Percentiles rank a stretch among this genome's conserved stretches.
These are phyloP conservation scores for Fusarium palustre DNA, from an alignment of 2,329 filamentous ascomycete species.

Conservation along the genomic window DNA sequence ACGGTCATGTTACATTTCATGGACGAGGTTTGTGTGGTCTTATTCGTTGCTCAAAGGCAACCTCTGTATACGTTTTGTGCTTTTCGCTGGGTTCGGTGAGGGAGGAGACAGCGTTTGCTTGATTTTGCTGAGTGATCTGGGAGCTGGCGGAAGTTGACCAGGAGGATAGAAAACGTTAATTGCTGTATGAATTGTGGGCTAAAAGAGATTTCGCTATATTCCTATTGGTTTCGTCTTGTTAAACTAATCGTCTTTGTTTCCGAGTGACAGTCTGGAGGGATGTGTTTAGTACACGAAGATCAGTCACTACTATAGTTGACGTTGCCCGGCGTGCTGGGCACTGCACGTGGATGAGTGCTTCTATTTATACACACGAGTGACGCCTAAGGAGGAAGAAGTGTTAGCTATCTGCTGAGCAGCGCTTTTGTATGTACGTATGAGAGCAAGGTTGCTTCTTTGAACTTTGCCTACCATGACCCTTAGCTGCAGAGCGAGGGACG, in stretches of 20 bases:
- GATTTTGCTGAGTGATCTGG: constrained; percentile 16
- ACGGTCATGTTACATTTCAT: constrained; percentile 33
- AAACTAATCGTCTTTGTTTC: background rate
- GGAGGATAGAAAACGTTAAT: constrained; percentile 33
- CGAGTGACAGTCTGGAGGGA: background rate
- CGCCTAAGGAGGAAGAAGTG: no score
- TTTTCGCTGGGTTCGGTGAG: constrained; percentile 18
- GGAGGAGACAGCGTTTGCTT: constrained; percentile 26
- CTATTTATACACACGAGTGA: background rate
- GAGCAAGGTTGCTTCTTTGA: no score
- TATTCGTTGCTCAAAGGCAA: constrained; percentile 35
- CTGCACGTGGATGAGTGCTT: background rate
- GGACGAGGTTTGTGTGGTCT: constrained; percentile 34
- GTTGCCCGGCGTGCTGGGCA: background rate
- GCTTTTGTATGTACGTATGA: no score
- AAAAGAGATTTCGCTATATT: background rate
- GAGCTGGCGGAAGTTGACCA: constrained; percentile 11
- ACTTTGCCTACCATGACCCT: no score
- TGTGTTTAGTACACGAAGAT: background rate
- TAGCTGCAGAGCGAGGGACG: no score
- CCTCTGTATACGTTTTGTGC: constrained; percentile 43
- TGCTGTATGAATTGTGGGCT: constrained; percentile 23
- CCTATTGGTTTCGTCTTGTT: background rate
- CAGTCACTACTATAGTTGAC: background rate
- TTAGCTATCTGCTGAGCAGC: no score